Conservation (phyloP, 1,284 basidiomycete species). For the Cystobasidium sp. region DNA sequence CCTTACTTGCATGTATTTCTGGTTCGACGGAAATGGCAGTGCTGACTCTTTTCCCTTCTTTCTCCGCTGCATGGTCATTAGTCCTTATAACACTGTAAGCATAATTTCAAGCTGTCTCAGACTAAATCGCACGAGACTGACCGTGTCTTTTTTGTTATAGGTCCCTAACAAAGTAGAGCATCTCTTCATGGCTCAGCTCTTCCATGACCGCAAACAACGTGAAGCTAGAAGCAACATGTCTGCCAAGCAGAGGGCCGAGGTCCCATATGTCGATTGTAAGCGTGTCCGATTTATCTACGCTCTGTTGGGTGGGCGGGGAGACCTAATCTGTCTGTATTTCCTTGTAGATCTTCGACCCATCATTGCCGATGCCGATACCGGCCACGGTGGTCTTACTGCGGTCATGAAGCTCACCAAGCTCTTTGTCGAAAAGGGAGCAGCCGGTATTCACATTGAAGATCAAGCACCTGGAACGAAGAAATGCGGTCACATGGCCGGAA, state of each 20-base stretch:
- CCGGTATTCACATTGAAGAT: slow-evolving; percentile 74
- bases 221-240: slow-evolving; percentile 65
- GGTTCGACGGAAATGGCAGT: background rate
- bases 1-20: background rate
- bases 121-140: background rate
- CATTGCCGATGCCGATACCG: slow-evolving; percentile 60
- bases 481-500: slow-evolving; percentile 72
- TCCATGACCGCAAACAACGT: slow-evolving; percentile 66
- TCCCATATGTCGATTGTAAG: slow-evolving; percentile 56
- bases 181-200: slow-evolving; percentile 67
- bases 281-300: background rate
- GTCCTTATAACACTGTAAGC: slow-evolving; percentile 41
- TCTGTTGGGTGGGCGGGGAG: too few relatives aligned
- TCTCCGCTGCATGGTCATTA: background rate
- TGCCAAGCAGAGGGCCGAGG: slow-evolving; percentile 65
- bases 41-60: background rate
- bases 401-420: slow-evolving; percentile 76
- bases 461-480: slow-evolving; percentile 76
- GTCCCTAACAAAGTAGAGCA: slow-evolving; percentile 69
- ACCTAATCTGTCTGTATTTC: background rate
- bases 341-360: slow-evolving; percentile 58
- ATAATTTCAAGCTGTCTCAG: background rate
- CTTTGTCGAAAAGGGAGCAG: slow-evolving; percentile 67
- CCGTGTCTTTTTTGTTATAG: background rate
- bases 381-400: slow-evolving; percentile 69